Percentiles rank a stretch among this genome's conserved stretches.
These are phyloP conservation scores for Phialophora expanda DNA, from an alignment of 2,329 filamentous ascomycete genomes.

Conservation along the genomic window DNA sequence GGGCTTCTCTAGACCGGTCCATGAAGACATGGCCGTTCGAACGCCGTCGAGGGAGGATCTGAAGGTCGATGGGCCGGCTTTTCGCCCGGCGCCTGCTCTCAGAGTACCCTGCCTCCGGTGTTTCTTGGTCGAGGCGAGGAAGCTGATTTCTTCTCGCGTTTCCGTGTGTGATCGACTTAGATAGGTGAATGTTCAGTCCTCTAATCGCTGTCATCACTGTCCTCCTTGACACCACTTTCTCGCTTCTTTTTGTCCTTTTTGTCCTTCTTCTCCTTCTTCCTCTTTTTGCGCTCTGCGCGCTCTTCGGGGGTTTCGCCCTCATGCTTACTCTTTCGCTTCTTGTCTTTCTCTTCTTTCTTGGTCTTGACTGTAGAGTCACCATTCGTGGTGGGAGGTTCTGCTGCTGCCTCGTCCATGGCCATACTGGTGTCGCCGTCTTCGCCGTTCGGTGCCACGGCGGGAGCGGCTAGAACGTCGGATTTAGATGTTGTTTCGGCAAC, in stretches of 20 bases:
- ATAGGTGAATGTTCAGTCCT: neutral
- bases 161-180: neutral
- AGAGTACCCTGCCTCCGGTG: neutral
- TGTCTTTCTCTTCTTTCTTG: conserved; percentile 53
- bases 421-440: conserved; percentile 48
- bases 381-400: conserved; percentile 42
- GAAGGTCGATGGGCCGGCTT: neutral
- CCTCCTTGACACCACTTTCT: conserved; percentile 32
- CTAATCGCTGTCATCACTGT: conserved; percentile 37
- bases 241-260: conserved; percentile 57
- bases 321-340: conserved; percentile 62
- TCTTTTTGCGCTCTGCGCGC: conserved; percentile 56
- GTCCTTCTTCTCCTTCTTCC: conserved; percentile 61
- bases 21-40: neutral
- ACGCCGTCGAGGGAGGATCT: neutral
- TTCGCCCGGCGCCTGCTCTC: neutral
- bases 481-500: conserved; percentile 54
- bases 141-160: neutral
- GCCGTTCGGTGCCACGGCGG: conserved; percentile 42
- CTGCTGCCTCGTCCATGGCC: conserved; percentile 49
- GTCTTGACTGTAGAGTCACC: conserved; percentile 47
- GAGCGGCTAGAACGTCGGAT: conserved; percentile 44
- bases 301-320: conserved; percentile 60
- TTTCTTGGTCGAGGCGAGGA: neutral
- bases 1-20: neutral